Percentiles rank a stretch among this genome's conserved stretches.
phyloP scores from a whole-genome alignment of 1,284 basidiomycete species.

The Pseudozyma flocculosa region DNA sequence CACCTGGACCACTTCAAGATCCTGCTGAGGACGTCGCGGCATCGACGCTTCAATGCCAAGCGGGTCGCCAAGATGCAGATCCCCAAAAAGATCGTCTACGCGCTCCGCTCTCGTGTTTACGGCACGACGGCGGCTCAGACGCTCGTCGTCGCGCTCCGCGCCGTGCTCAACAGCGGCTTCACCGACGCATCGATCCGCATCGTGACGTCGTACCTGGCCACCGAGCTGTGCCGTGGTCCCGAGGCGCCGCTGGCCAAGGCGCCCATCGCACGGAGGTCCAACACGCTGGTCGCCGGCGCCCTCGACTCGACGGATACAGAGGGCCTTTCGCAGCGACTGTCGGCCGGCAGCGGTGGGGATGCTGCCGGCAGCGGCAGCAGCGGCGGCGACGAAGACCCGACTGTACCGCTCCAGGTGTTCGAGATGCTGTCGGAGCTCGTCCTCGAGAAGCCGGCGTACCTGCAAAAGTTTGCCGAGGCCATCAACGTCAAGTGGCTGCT shows the following conservation, averaged over 20 bases:
- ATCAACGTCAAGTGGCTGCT: constrained; percentile 46
- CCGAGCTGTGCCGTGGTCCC: constrained; percentile 67
- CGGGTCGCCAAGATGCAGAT: constrained; percentile 61
- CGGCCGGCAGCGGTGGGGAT: too few species aligned
- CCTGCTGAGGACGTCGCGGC: constrained; percentile 71
- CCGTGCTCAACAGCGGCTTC: constrained; percentile 63
- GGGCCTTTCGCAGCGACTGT: background rate
- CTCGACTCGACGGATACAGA: background rate
- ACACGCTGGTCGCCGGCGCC: constrained; percentile 4
- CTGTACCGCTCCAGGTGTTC: constrained; percentile 21
- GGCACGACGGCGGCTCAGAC: background rate
- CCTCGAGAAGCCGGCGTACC: constrained; percentile 27
- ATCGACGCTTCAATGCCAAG: constrained; percentile 43
- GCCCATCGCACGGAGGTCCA: too few species aligned
- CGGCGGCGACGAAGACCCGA: constrained; percentile 5
- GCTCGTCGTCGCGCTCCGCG: constrained; percentile 19
- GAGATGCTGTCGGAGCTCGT: constrained; percentile 30
- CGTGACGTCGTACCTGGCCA: constrained; percentile 78
- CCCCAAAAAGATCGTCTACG: constrained; percentile 76
- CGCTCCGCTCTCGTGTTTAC: constrained; percentile 60
- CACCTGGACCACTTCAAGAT: constrained; percentile 79
- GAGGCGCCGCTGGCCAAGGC: background rate
- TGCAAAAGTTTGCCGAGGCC: constrained; percentile 24
- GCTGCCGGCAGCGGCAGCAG: background rate
- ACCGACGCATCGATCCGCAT: constrained; percentile 77